Evolutionary conservation across 2,329 filamentous ascomycete species (phyloP), one percentile per base, ranked within the genome.

Genomic region (Fusarium sp.): DNA sequence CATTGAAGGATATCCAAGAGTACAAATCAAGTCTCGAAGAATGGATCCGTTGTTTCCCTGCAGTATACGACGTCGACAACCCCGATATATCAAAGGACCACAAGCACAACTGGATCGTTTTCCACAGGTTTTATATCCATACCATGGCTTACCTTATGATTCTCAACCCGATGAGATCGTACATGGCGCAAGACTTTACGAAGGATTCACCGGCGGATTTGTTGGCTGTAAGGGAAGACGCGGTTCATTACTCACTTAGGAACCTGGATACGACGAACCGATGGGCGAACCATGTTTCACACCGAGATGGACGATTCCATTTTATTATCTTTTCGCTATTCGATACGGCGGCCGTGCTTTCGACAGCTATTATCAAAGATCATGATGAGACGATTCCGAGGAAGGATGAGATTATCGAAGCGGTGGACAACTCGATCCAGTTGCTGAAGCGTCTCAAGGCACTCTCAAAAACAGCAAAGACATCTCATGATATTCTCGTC

Each of bases 301-400:
- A 82, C 1, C 77, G 82, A 28, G 83, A 85, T 34, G 81, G 82
- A 4, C 82, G 84, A 25, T 84, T 85, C 34, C 83, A 86, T 61
- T 81, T 86, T 53, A 83, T 84, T 18, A 82, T 84, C 1, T 87
- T 86, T 54, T 78, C 81, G 6, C 79, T 86, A 26, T 86, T 87
- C 57, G 84, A 87, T 59, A 85, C 84, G 0, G 81, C 83, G 0
- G 82, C 84, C 1, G 78, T 84, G 31, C 74, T 86, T 4, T 85
- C 82, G 57, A 85, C 85, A 0, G 83, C 84, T 1, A 74, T 87
- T 8, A 80, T 85, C 11, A 84, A 86, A 64, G 85, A 86, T 41
- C 69, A 73, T 11, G 76, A 80, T 12, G 62, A 73, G 18, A 78
- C 74, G 7, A 78, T 85, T 5, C 78, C 79, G 2, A 79, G 77